Evolutionary conservation across 78 protist species (phyloP), one percentile per base, ranked within the genome.

Genomic region (Chrysochromulina tobinii): DNA sequence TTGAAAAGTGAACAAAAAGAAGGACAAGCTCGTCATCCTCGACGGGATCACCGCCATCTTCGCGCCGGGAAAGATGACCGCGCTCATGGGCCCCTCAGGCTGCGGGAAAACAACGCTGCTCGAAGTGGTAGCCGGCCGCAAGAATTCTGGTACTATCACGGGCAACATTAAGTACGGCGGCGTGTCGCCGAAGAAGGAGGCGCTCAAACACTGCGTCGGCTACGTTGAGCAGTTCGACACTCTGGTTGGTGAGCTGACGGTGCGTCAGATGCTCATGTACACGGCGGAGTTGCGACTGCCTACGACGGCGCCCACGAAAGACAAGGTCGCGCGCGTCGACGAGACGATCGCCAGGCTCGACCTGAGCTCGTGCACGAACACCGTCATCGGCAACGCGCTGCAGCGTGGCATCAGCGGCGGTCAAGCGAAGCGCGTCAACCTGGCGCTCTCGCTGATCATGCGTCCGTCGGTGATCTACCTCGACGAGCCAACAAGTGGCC

Each of bases 401-500:
- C 6, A 6, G 27, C 51, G 58, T 1, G 91, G 91, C 69, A 88
- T 88, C 91, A 68, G 83, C 3, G 91, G 91, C 8, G 91, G 91
- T 20, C 68, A 64, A 72, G 12, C 4, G 12, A 64, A 86, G 61
- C 91, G 91, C 51, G 58, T 51, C 23, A 88, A 88, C 81, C 66
- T 88, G 27, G 91, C 38, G 48, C 68, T 88, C 66, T 1, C 81
- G 66, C 81, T 88, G 51, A 48, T 68, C 68, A 1, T 58, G 3
- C 58, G 51, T 11, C 91, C 91, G 50, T 18, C 54, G 12, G n/a
- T 68, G 17, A 1, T 90, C n/a, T 90, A 77, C 61, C 92, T 90
- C 66, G 92, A 90, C 57, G 92, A 90, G 87, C 92, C 92, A 1
- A 90, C 92, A 5, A 18, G 88, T 8, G 92, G 92, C 58, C 88